Conservation (phyloP, 1,284 basidiomycete species). For the Leccinum pallidistipes region DNA sequence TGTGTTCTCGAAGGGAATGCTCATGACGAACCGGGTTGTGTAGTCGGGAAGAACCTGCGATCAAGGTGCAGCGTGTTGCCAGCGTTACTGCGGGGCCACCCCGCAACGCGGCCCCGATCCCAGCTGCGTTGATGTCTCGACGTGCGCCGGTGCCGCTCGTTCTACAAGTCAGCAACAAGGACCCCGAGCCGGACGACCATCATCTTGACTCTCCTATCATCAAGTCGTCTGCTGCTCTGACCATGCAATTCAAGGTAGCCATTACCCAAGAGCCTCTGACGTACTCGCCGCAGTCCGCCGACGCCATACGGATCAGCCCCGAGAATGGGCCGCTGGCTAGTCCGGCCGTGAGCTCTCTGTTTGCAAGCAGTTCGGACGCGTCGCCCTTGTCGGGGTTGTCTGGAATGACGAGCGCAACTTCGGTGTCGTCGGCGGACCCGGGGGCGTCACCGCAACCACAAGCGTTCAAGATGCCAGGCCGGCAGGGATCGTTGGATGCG, state of each 20-base stretch:
- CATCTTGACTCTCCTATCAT: slow-evolving; percentile 5
- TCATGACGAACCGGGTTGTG: not conserved
- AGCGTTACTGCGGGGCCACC: not conserved
- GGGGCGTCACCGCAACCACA: slow-evolving; percentile 14
- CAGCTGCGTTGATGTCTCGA: slow-evolving; percentile 25
- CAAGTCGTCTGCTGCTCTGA: slow-evolving; percentile 11
- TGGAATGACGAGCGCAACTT: slow-evolving; percentile 5
- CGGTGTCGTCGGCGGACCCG: slow-evolving; percentile 14
- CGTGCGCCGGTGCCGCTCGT: slow-evolving; percentile 21
- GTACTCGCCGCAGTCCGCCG: slow-evolving; percentile 3
- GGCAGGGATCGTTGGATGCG: slow-evolving; percentile 22
- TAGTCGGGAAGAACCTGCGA: slow-evolving; percentile 30
- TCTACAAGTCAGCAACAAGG: slow-evolving; percentile 11
- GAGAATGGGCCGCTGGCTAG: slow-evolving; percentile 11
- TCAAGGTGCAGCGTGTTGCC: not conserved
- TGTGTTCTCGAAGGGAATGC: not conserved
- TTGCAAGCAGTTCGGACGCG: slow-evolving; percentile 11
- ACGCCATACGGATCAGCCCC: not conserved
- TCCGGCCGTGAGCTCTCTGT: slow-evolving; percentile 14
- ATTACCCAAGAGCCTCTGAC: slow-evolving; percentile 18
- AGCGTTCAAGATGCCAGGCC: slow-evolving; percentile 8
- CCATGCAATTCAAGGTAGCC: slow-evolving; percentile 7
- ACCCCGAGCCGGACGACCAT: slow-evolving; percentile 1
- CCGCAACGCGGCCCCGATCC: slow-evolving; percentile 14
- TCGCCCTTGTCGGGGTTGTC: slow-evolving; percentile 8